Conservation (phyloP, 257 asterid genomes). For the Solanum boliviense region DNA sequence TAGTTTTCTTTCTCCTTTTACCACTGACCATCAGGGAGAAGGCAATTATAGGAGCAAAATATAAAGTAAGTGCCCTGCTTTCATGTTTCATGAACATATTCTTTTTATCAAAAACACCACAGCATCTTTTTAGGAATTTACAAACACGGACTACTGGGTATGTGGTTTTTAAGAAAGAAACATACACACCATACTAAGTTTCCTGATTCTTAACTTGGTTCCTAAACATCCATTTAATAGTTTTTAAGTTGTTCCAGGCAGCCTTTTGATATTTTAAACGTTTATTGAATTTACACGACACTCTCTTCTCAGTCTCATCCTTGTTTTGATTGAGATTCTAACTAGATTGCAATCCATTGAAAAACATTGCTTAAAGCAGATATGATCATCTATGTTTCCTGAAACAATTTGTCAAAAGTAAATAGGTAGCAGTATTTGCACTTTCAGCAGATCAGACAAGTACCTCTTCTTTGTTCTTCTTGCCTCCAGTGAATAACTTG, state of each 20-base stretch:
- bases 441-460: not conserved
- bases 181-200: not conserved
- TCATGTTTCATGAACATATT: not conserved
- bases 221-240: not conserved
- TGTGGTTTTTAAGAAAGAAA: not conserved
- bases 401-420: not conserved
- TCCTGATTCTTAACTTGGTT: not conserved
- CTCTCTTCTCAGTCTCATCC: not conserved
- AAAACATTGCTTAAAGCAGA: not conserved
- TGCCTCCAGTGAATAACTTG: constrained; percentile 61
- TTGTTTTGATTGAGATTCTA: not conserved
- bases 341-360: not conserved
- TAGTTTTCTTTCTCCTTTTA: not conserved
- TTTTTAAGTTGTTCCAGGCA: not conserved
- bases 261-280: not conserved
- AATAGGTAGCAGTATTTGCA: not conserved
- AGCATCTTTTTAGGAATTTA: not conserved
- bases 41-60: not conserved
- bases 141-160: not conserved
- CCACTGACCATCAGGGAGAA: not conserved
- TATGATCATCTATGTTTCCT: not conserved
- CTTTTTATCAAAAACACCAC: not conserved
- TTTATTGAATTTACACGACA: not conserved
- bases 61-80: not conserved
- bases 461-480: constrained; percentile 67